phyloP scores from a whole-genome alignment of 345 rosid species.

The Gossypium bickii region DNA sequence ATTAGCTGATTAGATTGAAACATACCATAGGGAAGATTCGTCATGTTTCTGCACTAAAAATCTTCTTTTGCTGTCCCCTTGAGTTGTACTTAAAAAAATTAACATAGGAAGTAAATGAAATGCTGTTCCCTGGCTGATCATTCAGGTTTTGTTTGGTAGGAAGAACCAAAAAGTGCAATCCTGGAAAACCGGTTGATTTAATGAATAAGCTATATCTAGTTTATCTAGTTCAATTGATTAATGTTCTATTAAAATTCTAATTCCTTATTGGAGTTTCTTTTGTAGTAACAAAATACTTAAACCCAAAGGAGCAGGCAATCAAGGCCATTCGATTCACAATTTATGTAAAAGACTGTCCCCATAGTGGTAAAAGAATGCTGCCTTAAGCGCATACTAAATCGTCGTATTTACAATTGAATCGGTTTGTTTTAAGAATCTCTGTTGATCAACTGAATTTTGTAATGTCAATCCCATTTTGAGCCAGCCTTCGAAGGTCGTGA shows the following conservation, averaged over 20 bases:
- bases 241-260: background rate
- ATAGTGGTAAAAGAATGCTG: background rate
- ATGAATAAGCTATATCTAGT: background rate
- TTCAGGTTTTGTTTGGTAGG: background rate
- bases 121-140: background rate
- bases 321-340: background rate
- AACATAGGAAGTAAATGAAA: background rate
- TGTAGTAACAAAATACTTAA: background rate
- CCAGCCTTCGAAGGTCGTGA: conserved; percentile 28
- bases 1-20: background rate
- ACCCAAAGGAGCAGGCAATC: background rate
- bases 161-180: background rate
- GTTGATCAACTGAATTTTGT: background rate
- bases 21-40: background rate
- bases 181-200: background rate
- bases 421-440: background rate
- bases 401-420: background rate
- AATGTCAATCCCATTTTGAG: conserved; percentile 22
- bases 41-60: background rate
- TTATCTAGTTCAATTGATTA: background rate
- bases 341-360: background rate
- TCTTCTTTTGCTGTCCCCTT: background rate
- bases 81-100: background rate
- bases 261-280: background rate
- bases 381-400: background rate